Percentiles rank a stretch among this genome's conserved stretches.
Conservation (phyloP, 2,329 filamentous ascomycete genomes). For the Sarocladium oryzae region DNA sequence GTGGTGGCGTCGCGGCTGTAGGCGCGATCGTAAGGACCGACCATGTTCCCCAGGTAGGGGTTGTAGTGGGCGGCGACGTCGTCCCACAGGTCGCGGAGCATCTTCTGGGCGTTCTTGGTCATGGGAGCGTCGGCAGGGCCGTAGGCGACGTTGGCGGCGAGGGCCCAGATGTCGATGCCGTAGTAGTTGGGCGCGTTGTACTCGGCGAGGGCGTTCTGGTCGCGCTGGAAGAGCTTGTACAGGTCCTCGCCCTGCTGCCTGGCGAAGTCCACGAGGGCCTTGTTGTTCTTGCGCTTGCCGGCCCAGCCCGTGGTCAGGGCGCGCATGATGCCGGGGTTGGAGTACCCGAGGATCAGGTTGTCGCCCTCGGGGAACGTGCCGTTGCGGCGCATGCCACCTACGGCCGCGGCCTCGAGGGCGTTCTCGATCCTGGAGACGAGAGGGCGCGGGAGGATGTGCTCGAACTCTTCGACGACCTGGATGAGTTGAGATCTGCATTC, state of each 20-base stretch:
- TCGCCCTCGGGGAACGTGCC: conserved; percentile 40
- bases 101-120: conserved; percentile 40
- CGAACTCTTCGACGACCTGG: conserved; percentile 29
- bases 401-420: conserved; percentile 27
- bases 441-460: conserved; percentile 21
- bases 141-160: conserved; percentile 31
- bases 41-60: conserved; percentile 51
- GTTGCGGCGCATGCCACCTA: conserved; percentile 33
- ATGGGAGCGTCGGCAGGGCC: conserved; percentile 44
- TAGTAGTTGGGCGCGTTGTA: conserved; percentile 36
- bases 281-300: conserved; percentile 30
- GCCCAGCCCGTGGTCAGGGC: conserved; percentile 33
- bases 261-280: conserved; percentile 29
- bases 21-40: conserved; percentile 57
- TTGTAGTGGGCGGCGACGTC: conserved; percentile 48
- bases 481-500: conserved; percentile 22
- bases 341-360: conserved; percentile 32
- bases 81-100: conserved; percentile 48
- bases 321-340: conserved; percentile 36
- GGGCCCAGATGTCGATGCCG: conserved; percentile 33
- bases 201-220: conserved; percentile 27
- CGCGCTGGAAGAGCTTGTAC: conserved; percentile 24
- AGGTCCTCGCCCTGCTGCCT: conserved; percentile 24
- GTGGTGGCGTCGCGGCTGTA: conserved; percentile 49
- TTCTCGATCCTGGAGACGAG: conserved; percentile 29